Evolutionary conservation across 108 stramenopile genomes (phyloP).

Genomic region (Skeletonema menzelii): DNA sequence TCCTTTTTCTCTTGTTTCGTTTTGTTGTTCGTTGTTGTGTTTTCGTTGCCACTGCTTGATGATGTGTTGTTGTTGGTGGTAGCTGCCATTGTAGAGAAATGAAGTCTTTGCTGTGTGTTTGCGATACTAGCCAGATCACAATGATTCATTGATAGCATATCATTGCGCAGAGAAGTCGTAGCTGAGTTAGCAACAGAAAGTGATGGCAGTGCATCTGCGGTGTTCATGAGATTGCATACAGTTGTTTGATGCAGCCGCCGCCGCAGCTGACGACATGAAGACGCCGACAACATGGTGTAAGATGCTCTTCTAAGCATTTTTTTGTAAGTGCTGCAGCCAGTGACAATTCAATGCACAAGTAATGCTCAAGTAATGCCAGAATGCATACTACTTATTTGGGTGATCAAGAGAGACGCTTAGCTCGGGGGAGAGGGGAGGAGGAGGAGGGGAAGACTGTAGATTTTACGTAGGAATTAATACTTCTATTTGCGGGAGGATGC

Average conservation of each 20-base stretch:
- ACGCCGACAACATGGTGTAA: not conserved
- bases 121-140: not conserved
- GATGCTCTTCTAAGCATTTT: not conserved
- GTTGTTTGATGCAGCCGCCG: not conserved
- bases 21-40: not conserved
- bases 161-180: not conserved
- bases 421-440: too few species aligned
- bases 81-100: not conserved
- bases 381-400: too few species aligned
- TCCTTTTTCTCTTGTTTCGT: slow-evolving; percentile 31
- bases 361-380: too few species aligned
- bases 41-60: slow-evolving; percentile 12
- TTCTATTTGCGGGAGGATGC: too few species aligned
- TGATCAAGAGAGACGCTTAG: too few species aligned
- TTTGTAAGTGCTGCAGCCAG: too few species aligned
- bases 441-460: too few species aligned
- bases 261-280: not conserved
- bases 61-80: slow-evolving; percentile 7
- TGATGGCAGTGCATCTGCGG: not conserved
- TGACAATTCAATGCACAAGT: too few species aligned
- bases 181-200: not conserved
- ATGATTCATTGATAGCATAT: not conserved
- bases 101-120: not conserved
- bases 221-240: not conserved
- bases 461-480: too few species aligned